Percentiles rank a stretch among this genome's conserved stretches.
These are phyloP conservation scores for Aulographum hederae DNA, from an alignment of 2,329 filamentous ascomycete genomes.

Conservation along the genomic window DNA sequence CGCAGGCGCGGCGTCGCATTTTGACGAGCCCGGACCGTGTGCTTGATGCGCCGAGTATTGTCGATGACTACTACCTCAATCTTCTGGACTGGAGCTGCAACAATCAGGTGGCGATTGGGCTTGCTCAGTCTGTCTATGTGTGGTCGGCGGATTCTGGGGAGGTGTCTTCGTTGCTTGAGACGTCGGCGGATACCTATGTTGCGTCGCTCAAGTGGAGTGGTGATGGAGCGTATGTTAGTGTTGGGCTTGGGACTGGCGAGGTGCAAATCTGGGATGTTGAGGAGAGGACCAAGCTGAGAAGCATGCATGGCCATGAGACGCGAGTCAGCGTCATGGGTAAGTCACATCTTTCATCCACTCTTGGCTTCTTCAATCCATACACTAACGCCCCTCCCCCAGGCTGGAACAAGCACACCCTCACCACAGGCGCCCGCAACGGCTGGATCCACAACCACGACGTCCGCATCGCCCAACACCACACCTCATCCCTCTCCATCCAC, in stretches of 20 bases:
- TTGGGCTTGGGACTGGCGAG: slow-evolving; percentile 86
- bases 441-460: slow-evolving; percentile 98
- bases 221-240: slow-evolving; percentile 88
- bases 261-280: slow-evolving; percentile 99
- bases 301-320: slow-evolving; percentile 95
- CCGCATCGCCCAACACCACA: slow-evolving; percentile 92
- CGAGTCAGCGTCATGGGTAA: slow-evolving; percentile 76
- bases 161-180: slow-evolving; percentile 79
- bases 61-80: slow-evolving; percentile 99
- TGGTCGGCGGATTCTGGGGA: slow-evolving; percentile 93
- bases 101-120: slow-evolving; percentile 94
- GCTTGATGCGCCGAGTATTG: slow-evolving; percentile 82
- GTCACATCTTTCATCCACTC: not conserved
- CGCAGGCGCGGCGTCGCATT: slow-evolving; percentile 80
- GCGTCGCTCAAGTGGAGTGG: slow-evolving; percentile 98
- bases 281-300: slow-evolving; percentile 85
- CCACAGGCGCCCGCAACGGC: slow-evolving; percentile 83
- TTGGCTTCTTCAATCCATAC: not conserved
- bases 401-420: slow-evolving; percentile 97
- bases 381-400: slow-evolving; percentile 23
- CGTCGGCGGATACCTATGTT: slow-evolving; percentile 78
- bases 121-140: slow-evolving; percentile 93
- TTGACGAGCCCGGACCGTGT: slow-evolving; percentile 92
- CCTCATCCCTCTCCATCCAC: slow-evolving; percentile 90
- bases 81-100: slow-evolving; percentile 94